Evolutionary conservation across 2,329 filamentous ascomycete species (phyloP).

Genomic region (Colletotrichum sp.): DNA sequence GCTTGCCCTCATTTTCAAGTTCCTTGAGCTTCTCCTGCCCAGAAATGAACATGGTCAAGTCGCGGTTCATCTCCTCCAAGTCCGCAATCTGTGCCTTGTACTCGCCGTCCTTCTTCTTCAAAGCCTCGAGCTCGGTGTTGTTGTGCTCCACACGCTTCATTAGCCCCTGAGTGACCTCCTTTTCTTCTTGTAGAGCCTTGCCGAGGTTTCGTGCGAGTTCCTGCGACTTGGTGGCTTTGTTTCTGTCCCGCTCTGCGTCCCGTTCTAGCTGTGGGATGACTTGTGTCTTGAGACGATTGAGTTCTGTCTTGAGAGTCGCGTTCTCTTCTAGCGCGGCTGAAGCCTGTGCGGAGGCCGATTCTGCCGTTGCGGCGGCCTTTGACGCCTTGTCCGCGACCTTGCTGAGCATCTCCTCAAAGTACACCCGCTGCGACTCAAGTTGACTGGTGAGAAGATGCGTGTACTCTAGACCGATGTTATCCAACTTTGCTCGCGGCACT

Average conservation of each 20-base stretch:
- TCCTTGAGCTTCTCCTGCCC: slow-evolving; percentile 81
- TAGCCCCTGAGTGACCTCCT: slow-evolving; percentile 80
- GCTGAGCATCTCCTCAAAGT: slow-evolving; percentile 91
- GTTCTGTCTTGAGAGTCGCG: slow-evolving; percentile 40
- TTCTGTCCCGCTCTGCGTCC: slow-evolving; percentile 71
- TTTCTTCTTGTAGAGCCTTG: slow-evolving; percentile 84
- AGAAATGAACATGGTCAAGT: slow-evolving; percentile 86
- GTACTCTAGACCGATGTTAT: slow-evolving; percentile 90
- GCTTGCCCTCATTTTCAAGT: slow-evolving; percentile 64
- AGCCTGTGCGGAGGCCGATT: slow-evolving; percentile 60
- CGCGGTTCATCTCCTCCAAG: slow-evolving; percentile 84
- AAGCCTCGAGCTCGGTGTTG: slow-evolving; percentile 62
- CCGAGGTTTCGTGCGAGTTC: slow-evolving; percentile 77
- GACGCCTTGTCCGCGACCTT: slow-evolving; percentile 90
- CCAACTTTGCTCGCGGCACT: slow-evolving; percentile 72
- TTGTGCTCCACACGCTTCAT: slow-evolving; percentile 82
- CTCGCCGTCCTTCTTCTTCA: slow-evolving; percentile 62
- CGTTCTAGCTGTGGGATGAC: slow-evolving; percentile 74
- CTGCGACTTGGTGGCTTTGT: slow-evolving; percentile 73
- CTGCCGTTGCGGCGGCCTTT: slow-evolving; percentile 71
- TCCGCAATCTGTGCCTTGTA: slow-evolving; percentile 71
- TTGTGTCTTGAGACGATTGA: slow-evolving; percentile 56
- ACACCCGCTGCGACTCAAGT: slow-evolving; percentile 88
- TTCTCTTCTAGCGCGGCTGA: slow-evolving; percentile 52
- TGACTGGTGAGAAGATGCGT: slow-evolving; percentile 92